These are phyloP conservation scores for Phytophthora pseudosyringae DNA, from an alignment of 352 stramenopile genomes.

Conservation along the genomic window DNA sequence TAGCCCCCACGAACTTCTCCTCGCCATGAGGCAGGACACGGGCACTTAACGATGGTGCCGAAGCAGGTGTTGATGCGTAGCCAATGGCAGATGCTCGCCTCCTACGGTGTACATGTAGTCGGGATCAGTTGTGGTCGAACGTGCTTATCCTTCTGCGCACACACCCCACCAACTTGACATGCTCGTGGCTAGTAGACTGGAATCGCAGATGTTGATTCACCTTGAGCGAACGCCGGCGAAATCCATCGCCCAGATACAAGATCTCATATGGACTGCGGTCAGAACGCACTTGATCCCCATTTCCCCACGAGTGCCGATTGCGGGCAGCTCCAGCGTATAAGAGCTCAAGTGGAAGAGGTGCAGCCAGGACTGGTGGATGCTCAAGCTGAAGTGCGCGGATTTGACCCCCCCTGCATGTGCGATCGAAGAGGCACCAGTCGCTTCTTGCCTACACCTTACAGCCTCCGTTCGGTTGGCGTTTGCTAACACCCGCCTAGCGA, in stretches of 20 bases:
- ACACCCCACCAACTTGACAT: background rate
- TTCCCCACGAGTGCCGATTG: constrained; percentile 5
- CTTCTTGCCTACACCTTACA: background rate
- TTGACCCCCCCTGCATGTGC: constrained; percentile 5
- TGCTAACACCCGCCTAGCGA: constrained; percentile 2
- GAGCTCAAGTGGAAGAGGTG: constrained; percentile 9
- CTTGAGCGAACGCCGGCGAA: constrained; percentile 7
- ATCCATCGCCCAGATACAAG: constrained; percentile 2
- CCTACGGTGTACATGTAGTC: background rate
- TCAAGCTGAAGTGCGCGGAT: constrained; percentile 5
- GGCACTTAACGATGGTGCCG: background rate
- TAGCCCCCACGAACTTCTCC: background rate
- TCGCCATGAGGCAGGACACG: constrained; percentile 26
- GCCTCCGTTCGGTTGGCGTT: background rate
- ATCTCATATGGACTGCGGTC: constrained; percentile 6
- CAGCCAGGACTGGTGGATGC: constrained; percentile 17
- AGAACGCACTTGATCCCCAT: background rate
- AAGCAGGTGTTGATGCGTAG: background rate
- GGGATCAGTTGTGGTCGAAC: background rate
- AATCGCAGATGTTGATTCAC: background rate
- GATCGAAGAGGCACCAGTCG: constrained; percentile 14
- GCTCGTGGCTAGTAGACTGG: background rate
- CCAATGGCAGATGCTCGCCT: background rate
- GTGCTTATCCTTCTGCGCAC: constrained; percentile 4
- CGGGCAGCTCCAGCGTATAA: constrained; percentile 15